Evolutionary conservation across 768 basidiomycete genomes (phyloP).

Genomic region (Arthromyces matolae): DNA sequence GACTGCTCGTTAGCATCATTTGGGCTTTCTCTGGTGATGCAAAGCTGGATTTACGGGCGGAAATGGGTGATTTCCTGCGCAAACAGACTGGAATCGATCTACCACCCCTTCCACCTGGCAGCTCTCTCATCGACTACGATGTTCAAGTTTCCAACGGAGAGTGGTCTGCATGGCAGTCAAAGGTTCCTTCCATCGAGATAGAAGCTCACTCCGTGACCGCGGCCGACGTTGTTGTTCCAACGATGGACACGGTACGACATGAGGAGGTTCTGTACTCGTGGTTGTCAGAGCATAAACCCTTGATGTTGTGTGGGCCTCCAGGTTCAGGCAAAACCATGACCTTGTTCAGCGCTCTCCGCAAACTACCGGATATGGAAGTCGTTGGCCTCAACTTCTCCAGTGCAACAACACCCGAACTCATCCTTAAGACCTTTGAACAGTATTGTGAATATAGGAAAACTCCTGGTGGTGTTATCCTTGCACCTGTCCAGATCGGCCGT

Average conservation of each 20-base stretch:
- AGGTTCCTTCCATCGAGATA: slow-evolving; percentile 93
- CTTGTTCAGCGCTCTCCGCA: slow-evolving; percentile 93
- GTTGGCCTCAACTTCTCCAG: slow-evolving; percentile 99
- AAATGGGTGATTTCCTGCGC: slow-evolving; percentile 84
- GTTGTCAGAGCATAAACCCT: slow-evolving; percentile 97
- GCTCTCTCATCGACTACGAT: slow-evolving; percentile 92
- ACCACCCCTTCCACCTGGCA: slow-evolving; percentile 69
- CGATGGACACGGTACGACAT: slow-evolving; percentile 96
- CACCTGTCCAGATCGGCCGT: slow-evolving; percentile 90
- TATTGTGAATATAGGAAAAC: slow-evolving; percentile 99
- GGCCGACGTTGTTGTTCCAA: slow-evolving; percentile 95
- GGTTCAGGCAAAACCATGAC: slow-evolving; percentile 99
- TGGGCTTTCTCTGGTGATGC: slow-evolving; percentile 99
- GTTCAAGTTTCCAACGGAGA: slow-evolving; percentile 83
- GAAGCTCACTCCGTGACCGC: slow-evolving; percentile 96
- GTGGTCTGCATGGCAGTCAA: slow-evolving; percentile 89
- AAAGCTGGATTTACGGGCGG: slow-evolving; percentile 83
- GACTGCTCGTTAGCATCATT: slow-evolving; percentile 85
- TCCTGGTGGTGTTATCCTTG: slow-evolving; percentile 93
- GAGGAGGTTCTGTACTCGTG: slow-evolving; percentile 98
- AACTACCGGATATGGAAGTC: slow-evolving; percentile 97
- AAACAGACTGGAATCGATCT: slow-evolving; percentile 87
- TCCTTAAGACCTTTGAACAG: slow-evolving; percentile 99
- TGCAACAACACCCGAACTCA: slow-evolving; percentile 95
- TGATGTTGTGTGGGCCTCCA: slow-evolving; percentile 98